Percentiles rank a stretch among this genome's conserved stretches.
Conservation (phyloP, 2,329 filamentous ascomycete genomes). For the Aspergillus neoniger region DNA sequence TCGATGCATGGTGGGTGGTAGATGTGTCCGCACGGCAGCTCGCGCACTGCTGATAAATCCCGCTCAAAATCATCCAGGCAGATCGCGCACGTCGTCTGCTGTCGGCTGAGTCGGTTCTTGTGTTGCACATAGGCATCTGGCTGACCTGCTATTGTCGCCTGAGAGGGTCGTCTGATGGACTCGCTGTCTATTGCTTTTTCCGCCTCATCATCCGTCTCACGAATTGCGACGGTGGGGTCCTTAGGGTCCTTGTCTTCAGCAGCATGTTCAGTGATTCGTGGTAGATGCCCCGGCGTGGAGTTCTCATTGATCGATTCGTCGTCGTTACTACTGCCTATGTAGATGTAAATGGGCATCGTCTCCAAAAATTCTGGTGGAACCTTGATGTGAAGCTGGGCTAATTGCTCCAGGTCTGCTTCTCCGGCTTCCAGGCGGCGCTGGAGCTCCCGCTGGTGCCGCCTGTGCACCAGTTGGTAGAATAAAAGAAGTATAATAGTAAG, state of each 20-base stretch:
- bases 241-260: background rate
- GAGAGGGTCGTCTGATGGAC: background rate
- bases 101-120: conserved; percentile 48
- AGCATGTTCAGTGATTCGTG: background rate
- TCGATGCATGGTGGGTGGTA: conserved; percentile 94
- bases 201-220: background rate
- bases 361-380: conserved; percentile 73
- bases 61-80: conserved; percentile 80
- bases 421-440: conserved; percentile 71
- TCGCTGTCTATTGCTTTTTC: background rate
- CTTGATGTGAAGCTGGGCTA: conserved; percentile 79
- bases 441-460: conserved; percentile 67
- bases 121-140: conserved; percentile 8
- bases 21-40: conserved; percentile 87
- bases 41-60: conserved; percentile 71
- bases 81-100: conserved; percentile 84
- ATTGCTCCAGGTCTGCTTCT: conserved; percentile 80
- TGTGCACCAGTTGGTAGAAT: conserved; percentile 76
- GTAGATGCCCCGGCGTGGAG: background rate
- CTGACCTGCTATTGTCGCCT: background rate
- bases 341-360: conserved; percentile 76
- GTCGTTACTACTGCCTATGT: conserved; percentile 48
- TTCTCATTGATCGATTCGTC: background rate
- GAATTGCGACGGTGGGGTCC: background rate
- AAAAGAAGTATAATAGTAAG: conserved; percentile 67